Evolutionary conservation across 352 stramenopile genomes (phyloP).

Genomic region (Globisporangium viniferum): DNA sequence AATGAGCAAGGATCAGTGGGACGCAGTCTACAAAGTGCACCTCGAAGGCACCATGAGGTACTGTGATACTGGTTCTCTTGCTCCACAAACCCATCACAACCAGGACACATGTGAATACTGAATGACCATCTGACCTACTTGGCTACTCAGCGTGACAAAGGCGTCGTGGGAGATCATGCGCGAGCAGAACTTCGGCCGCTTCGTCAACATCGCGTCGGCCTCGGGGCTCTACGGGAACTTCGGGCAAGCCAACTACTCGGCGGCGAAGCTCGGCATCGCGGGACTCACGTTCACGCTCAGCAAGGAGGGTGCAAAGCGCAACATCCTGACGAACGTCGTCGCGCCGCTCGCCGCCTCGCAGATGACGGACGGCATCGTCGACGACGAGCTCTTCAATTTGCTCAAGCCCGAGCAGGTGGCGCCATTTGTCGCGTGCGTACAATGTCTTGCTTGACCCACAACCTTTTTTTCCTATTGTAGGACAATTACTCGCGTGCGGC

Average conservation of each 20-base stretch:
- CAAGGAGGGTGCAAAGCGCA: slow-evolving; percentile 74
- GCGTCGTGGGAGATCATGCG: slow-evolving; percentile 77
- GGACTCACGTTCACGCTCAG: slow-evolving; percentile 90
- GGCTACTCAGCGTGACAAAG: slow-evolving; percentile 50
- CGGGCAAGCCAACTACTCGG: slow-evolving; percentile 87
- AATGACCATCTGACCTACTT: not conserved
- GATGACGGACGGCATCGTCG: slow-evolving; percentile 82
- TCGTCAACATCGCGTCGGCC: slow-evolving; percentile 81
- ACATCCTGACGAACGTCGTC: slow-evolving; percentile 80
- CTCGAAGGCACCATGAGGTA: slow-evolving; percentile 81
- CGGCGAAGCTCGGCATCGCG: slow-evolving; percentile 91
- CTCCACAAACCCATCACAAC: not conserved
- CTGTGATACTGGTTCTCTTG: not conserved
- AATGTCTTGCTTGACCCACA: not conserved
- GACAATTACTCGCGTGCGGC: not conserved
- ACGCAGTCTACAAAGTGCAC: slow-evolving; percentile 80
- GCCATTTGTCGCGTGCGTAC: slow-evolving; percentile 54
- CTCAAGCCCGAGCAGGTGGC: slow-evolving; percentile 78
- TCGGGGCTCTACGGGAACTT: slow-evolving; percentile 89
- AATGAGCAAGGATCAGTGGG: slow-evolving; percentile 85
- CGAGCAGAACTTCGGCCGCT: slow-evolving; percentile 77
- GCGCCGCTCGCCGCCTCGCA: slow-evolving; percentile 77
- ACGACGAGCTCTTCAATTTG: slow-evolving; percentile 55
- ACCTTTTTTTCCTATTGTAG: not conserved
- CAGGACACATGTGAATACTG: not conserved